A percentile compares a stretch with the other conserved stretches of the same genome.
Conservation (phyloP, 805 yeast species). For the Saccharomycopsis guyanensis region DNA sequence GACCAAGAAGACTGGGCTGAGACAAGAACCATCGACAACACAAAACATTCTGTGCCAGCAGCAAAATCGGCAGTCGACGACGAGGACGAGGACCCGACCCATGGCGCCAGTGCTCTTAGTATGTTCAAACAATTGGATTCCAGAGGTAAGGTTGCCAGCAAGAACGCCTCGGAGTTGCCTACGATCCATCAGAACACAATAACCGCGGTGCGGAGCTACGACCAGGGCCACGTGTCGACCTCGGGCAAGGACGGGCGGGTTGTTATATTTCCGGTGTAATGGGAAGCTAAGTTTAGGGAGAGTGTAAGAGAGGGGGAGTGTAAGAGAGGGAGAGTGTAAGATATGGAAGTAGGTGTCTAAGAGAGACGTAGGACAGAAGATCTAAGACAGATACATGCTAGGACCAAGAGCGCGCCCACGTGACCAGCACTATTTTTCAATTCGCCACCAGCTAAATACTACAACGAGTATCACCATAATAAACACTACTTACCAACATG, state of each 20-base stretch:
- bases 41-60: conserved; percentile 20
- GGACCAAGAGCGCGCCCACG: too few relatives aligned
- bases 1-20: conserved; percentile 56
- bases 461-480: too few relatives aligned
- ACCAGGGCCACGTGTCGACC: conserved; percentile 50
- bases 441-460: not conserved
- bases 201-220: conserved; percentile 50
- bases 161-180: conserved; percentile 41
- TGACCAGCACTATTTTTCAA: not conserved
- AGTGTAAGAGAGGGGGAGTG: too few relatives aligned
- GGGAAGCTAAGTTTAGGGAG: too few relatives aligned
- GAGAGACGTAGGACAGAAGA: too few relatives aligned
- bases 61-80: conserved; percentile 25
- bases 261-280: conserved; percentile 61
- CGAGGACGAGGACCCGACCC: conserved; percentile 46
- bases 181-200: conserved; percentile 92
- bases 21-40: conserved; percentile 51
- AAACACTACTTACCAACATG: too few relatives aligned
- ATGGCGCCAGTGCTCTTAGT: conserved; percentile 72
- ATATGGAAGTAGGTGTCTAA: too few relatives aligned
- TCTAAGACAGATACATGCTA: too few relatives aligned
- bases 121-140: conserved; percentile 94
- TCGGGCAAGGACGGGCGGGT: conserved; percentile 90
- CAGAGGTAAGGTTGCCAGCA: conserved; percentile 64
- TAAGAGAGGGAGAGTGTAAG: too few relatives aligned